Percentiles rank a stretch among this genome's conserved stretches.
These are phyloP conservation scores for Penicillium lividum DNA, from an alignment of 495 filamentous ascomycete genomes.

Conservation along the genomic window DNA sequence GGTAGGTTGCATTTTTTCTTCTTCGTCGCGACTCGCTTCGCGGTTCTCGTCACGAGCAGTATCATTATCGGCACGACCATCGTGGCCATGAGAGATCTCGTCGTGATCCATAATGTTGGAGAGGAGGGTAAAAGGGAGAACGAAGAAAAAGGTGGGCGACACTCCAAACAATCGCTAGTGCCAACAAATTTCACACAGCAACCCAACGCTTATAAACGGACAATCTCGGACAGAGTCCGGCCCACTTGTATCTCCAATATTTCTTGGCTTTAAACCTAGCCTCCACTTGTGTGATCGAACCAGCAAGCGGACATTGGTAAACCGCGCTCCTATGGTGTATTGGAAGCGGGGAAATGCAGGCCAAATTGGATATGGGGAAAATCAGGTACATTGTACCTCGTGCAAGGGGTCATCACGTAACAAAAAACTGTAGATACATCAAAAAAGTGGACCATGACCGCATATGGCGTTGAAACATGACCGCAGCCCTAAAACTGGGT, in stretches of 20 bases:
- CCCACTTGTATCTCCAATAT: constrained; percentile 2
- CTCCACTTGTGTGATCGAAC: background rate
- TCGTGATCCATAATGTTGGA: constrained; percentile 10
- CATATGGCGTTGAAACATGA: constrained; percentile 10
- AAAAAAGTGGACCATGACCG: constrained; percentile 17
- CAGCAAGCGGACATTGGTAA: background rate
- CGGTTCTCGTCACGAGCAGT: background rate
- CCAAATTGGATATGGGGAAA: background rate
- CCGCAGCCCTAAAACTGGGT: constrained; percentile 1
- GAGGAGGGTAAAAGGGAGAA: background rate
- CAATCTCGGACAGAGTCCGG: constrained; percentile 9
- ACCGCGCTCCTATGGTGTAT: background rate
- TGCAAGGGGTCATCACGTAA: constrained; percentile 12
- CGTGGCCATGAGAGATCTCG: constrained; percentile 13
- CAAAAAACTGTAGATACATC: constrained; percentile 7
- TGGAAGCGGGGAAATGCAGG: constrained; percentile 1
- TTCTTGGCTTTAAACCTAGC: constrained; percentile 4
- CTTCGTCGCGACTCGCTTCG: background rate
- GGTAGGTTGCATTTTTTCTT: constrained; percentile 13
- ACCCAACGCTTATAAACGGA: constrained; percentile 13
- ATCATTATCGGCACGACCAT: background rate
- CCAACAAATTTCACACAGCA: constrained; percentile 6
- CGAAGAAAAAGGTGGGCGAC: constrained; percentile 1
- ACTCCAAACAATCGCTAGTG: background rate
- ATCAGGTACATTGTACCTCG: background rate